These are phyloP conservation scores for Coleophoma cylindrospora DNA, from an alignment of 2,329 filamentous ascomycete species.

Conservation along the genomic window DNA sequence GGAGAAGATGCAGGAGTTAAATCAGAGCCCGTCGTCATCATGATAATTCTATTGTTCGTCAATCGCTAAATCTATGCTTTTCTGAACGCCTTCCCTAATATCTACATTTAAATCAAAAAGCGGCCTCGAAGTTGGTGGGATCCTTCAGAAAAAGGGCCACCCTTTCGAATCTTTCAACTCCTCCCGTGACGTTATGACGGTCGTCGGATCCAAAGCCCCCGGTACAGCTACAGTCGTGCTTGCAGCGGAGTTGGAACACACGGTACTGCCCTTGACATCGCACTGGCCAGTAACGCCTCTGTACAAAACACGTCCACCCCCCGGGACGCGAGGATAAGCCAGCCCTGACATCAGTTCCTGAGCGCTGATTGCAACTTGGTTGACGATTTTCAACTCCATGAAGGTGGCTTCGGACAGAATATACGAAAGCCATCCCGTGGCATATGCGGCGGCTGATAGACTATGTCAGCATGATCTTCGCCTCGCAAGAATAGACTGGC, in stretches of 20 bases:
- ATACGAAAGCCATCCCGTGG: not conserved
- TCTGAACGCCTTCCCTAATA: too few species aligned
- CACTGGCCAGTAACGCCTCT: not conserved
- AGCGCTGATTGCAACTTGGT: not conserved
- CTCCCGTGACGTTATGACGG: not conserved
- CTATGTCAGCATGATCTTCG: not conserved
- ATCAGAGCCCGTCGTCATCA: not conserved
- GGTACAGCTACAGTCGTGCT: not conserved
- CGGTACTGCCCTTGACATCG: not conserved
- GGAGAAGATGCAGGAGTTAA: slow-evolving; percentile 19
- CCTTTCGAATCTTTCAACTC: not conserved
- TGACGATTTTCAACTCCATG: not conserved
- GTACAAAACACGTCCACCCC: not conserved
- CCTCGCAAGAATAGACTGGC: not conserved
- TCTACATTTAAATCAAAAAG: too few species aligned
- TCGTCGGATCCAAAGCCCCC: not conserved
- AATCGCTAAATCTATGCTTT: too few species aligned
- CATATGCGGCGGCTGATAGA: not conserved
- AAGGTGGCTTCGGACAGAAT: not conserved
- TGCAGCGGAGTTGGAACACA: too few species aligned
- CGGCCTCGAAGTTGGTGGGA: too few species aligned
- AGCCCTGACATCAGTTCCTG: not conserved
- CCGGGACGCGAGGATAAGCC: not conserved
- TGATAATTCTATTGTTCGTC: too few species aligned
- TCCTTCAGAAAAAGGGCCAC: not conserved